Evolutionary conservation across 257 asterid species (phyloP), one percentile per base, ranked within the genome.

Genomic region (Solanum acaule): DNA sequence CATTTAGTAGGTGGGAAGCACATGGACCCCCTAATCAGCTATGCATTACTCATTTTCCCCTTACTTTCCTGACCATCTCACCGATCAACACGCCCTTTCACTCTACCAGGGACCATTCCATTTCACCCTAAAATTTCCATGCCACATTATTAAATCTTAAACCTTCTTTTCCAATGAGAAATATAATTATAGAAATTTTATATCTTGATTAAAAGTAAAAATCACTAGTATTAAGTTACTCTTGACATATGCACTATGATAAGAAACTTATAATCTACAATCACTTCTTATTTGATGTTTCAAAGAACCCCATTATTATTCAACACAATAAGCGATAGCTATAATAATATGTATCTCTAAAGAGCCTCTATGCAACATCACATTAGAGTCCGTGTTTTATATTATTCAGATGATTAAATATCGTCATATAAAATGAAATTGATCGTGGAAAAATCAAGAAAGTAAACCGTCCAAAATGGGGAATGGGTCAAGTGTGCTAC

Each of bases 1-100:
- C 38, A 71, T 73, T 20, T 20, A 70, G 87, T 56, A 22, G 88
- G 86, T 88, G 88, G 88, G 67, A 84, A 61, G 86, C 90, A 88
- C 88, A 31, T 86, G 90, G 87, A 25, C 82, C 88, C 79, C 40
- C 49, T 20, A 65, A 6, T 63, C 70, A 10, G 29, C 29, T 9
- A 63, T 61, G 29, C 70, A 61, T 61, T 61, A 22, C 70, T 63
- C 14, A 9, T 10, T 71, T 35, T 2, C 46, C 27, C 81, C 46
- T 73, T 73, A 73, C 25, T 73, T 73, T 75, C 82, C 82, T 75
- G 49, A 35, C 52, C 49, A 22, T 59, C 2, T 59, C 67, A 59
- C 67, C 67, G 18, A n/a, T 75, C 49, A 75, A 35, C 82, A 75
- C 82, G 82, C 22, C 75, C 38, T 29, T 70, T 70, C 76, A 70